Base-by-base conservation (phyloP, 2,329 filamentous ascomycete genomes). In the Colletotrichum sp. region DNA sequence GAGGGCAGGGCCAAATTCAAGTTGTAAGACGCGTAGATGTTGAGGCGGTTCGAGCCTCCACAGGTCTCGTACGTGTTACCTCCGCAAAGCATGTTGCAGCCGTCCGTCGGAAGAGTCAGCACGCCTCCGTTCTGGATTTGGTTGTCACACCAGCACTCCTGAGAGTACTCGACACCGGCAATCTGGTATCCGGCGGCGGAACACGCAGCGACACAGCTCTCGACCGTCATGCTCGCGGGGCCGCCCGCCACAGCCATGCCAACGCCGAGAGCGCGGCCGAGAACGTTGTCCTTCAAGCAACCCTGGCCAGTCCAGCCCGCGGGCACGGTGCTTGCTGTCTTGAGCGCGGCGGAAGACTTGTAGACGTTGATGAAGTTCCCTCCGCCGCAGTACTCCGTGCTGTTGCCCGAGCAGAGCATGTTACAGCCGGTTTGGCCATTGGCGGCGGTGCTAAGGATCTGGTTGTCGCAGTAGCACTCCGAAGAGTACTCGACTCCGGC, bases 131-230 rank as follows among this genome's bases (percentile, higher is more conserved):
- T 68, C 27, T 78, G 77, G 9, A 85, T 77, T 55, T 77, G 79
- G 78, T 81, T 82, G 16, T 19, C 83, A 72, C 83, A 84, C 80
- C 84, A 86, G 80, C 85, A 85, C 74, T 86, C 84, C 36, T 71
- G 77, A 66, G 82, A 80, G 77, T 84, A 86, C 79, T 86, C 83
- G n/a, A 84, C 83, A 15, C 85, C 85, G 65, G 86, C 86, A 39
- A 39, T 39, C 15, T 39, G 36, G 36, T 9, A 39, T 39, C 36
- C 36, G 15, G 36, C 36, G 16, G 36, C 36, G 36, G 36, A 39
- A 39, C 36, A 39, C 8, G 36, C 36, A 19, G 36, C 36, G 1
- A 39, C 36, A 39, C 36, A 39, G 36, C 36, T 39, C 8, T 39
- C 36, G 36, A 39, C 36, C 36, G 36, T 39, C 36, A 39, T 39